Base-by-base conservation (phyloP, 495 filamentous ascomycete genomes). In the Hypoxylon lienhwacheense region DNA sequence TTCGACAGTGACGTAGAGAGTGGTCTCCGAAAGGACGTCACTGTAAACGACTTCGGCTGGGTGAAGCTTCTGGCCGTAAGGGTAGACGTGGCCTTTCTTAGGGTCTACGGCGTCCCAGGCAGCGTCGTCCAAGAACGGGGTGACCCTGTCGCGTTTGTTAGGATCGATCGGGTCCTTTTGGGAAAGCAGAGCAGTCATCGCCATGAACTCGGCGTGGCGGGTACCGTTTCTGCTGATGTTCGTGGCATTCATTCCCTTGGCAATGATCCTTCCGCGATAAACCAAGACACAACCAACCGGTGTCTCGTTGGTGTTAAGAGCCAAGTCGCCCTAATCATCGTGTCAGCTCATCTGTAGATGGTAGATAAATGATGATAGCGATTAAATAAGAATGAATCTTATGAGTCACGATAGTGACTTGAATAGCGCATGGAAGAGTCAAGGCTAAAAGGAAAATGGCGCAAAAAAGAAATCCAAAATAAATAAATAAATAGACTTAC, bases 261-360 rank as follows among this genome's bases (percentile, higher is more conserved):
- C 91, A 59, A 98, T 87, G 48, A 96, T 79, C 36, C 81, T 70
- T 47, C 78, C 80, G 26, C 85, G 63, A 65, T 90, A 75, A 0
- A 97, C 91, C 35, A 98, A 81, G 14, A 97, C 90, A 73, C 95
- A 97, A 42, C 93, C 95, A 11, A 98, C 95, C 4, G 93, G 95
- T 1, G 95, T 96, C 73, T 98, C 93, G 53, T 90, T 86, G 31
- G 75, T 85, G 19, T 70, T 60, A n/a, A 97, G 82, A 11, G 93
- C 93, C 45, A 85, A 78, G 56, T 88, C 81, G 33, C 89, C 91
- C 87, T 95, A 36, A 14, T 22, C 21, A 0, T 33, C 17, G 40
- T 11, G 39, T 67, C 34, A 67, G 62, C 16, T 17, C 25, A 34
- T 7, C 34, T 17, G 44, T 7, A n/a, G n/a, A n/a, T n/a, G n/a